Evolutionary conservation across 2,329 filamentous ascomycete genomes (phyloP), one percentile per base, ranked within the genome.

Genomic region (Aspergillus sp.): DNA sequence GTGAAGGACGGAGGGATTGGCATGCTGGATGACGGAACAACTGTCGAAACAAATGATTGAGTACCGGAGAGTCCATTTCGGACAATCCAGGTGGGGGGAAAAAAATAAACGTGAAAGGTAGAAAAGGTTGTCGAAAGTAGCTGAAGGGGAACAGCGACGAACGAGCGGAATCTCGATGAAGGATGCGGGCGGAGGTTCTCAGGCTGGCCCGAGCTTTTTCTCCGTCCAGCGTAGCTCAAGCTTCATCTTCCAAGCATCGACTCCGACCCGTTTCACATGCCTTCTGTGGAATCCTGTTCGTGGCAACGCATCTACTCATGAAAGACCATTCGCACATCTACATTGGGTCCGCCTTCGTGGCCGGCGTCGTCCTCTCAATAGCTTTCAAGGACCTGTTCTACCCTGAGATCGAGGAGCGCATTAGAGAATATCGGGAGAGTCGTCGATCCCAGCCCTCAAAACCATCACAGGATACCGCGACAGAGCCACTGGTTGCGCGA

Each of bases 381-480:
- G 88, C 88, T 57, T 86, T 91, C 77, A 92, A 92, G 74, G 89
- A 93, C 70, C 74, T 92, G 22, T 75, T 93, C 38, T 93, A 92
- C 66, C 87, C 89, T 1, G 88, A 91, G 64, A 80, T 92, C 47
- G 87, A 91, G 71, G 75, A 80, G 20, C 82, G 85, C 18, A 90
- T 86, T 66, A 83, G 53, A 45, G 57, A 61, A 13, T 61, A 63
- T 55, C 59, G 48, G 39, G 55, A 84, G 66, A 78, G 77, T 64
- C 53, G 66, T 69, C 65, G 48, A 65, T 59, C 64, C 24, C 57
- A 64, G 42, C 57, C 64, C 22, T 43, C 56, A 30, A 49, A 50
- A 43, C 38, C 48, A 20, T 17, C 56, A 42, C 42, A 42, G 13
- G 45, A 60, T 8, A 18, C 52, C 42, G 15, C 48, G 39, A 44